Evolutionary conservation across 345 rosid genomes (phyloP).

Genomic region (Aquilaria yunnanensis): DNA sequence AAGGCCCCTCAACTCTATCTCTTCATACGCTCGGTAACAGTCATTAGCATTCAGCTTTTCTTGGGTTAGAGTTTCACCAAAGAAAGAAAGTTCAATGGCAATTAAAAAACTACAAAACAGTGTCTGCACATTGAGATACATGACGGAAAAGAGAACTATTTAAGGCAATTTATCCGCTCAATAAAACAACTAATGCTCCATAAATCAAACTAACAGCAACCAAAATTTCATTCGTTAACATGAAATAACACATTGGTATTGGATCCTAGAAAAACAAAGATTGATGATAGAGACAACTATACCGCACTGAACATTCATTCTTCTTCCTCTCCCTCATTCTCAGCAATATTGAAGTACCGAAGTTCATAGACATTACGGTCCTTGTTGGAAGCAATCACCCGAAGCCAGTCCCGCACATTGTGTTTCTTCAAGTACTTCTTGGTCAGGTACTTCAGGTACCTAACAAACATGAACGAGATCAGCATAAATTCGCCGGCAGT

Average conservation of each 20-base stretch:
- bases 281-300: neutral
- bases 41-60: too few species aligned
- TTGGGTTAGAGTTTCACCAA: too few species aligned
- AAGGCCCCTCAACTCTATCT: too few species aligned
- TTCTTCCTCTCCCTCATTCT: constrained; percentile 68
- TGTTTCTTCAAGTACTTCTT: constrained; percentile 70
- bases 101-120: too few species aligned
- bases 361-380: constrained; percentile 47
- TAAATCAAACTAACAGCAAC: constrained; percentile 3
- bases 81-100: too few species aligned
- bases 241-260: constrained; percentile 4
- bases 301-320: constrained; percentile 32
- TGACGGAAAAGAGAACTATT: too few species aligned
- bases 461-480: neutral
- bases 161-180: too few species aligned
- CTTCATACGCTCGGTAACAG: too few species aligned
- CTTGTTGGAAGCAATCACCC: constrained; percentile 58
- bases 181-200: too few species aligned
- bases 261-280: constrained; percentile 10
- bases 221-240: constrained; percentile 13
- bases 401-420: constrained; percentile 61
- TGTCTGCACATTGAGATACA: too few species aligned
- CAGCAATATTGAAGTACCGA: constrained; percentile 60
- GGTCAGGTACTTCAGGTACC: constrained; percentile 57
- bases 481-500: neutral